Evolutionary conservation across 106 monocot species (phyloP).

Genomic region (Posidonia australis): DNA sequence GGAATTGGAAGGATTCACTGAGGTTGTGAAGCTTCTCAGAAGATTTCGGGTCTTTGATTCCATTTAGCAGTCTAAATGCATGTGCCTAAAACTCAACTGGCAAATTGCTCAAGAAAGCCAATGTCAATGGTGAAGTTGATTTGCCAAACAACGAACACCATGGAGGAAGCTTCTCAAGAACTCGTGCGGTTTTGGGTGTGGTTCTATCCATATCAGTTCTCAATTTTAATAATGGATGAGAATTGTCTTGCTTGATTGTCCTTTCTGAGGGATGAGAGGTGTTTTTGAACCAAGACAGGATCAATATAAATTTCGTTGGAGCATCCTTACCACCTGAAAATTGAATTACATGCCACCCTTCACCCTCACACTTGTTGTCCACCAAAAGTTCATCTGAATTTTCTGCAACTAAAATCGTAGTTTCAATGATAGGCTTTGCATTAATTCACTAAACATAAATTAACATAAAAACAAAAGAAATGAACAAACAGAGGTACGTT

Average conservation of each 20-base stretch:
- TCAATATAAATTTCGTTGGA: slow-evolving; percentile 64
- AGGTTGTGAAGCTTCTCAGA: too few species aligned
- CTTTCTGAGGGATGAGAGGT: background rate
- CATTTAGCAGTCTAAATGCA: too few species aligned
- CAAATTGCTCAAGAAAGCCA: slow-evolving; percentile 65
- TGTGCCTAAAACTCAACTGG: slow-evolving; percentile 39
- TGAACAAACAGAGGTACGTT: background rate
- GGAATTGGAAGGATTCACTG: too few species aligned
- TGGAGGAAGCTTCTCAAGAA: slow-evolving; percentile 65
- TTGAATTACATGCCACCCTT: slow-evolving; percentile 84
- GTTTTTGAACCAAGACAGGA: slow-evolving; percentile 50
- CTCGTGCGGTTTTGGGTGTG: slow-evolving; percentile 44
- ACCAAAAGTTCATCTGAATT: slow-evolving; percentile 26
- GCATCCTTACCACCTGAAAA: slow-evolving; percentile 77
- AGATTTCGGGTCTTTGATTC: too few species aligned
- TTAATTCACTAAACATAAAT: background rate
- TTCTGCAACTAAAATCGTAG: background rate
- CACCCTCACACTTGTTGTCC: slow-evolving; percentile 30
- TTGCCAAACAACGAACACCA: slow-evolving; percentile 88
- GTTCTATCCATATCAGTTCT: slow-evolving; percentile 65
- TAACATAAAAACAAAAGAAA: background rate
- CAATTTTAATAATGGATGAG: slow-evolving; percentile 42
- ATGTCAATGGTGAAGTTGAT: slow-evolving; percentile 61
- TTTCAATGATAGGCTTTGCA: background rate
- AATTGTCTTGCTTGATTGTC: background rate